Conservation (phyloP, 345 rosid genomes). For the Orychophragmus violaceus region DNA sequence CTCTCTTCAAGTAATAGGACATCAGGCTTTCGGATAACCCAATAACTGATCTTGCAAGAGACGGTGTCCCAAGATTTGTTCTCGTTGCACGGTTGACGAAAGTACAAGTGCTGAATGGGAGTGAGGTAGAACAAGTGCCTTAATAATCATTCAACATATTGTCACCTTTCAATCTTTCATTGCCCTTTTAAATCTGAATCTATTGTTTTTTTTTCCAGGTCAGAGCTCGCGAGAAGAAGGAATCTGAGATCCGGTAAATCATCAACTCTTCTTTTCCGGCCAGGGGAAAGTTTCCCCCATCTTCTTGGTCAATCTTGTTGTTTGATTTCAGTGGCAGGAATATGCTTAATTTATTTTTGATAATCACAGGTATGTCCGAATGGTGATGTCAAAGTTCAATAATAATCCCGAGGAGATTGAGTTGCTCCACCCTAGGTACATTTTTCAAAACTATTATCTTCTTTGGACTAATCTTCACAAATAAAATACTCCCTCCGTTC, state of each 20-base stretch:
- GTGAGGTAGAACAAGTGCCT: slow-evolving; percentile 62
- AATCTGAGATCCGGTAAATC: slow-evolving; percentile 85
- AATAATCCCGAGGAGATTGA: slow-evolving; percentile 47
- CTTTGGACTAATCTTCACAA: not conserved
- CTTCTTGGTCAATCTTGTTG: not conserved
- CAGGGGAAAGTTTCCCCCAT: not conserved
- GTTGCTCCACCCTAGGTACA: slow-evolving; percentile 73
- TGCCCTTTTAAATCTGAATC: slow-evolving; percentile 16
- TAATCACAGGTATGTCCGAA: slow-evolving; percentile 65
- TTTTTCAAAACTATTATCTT: not conserved
- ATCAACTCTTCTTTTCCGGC: not conserved
- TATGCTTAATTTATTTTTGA: not conserved
- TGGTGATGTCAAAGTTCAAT: slow-evolving; percentile 57
- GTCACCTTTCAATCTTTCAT: slow-evolving; percentile 6
- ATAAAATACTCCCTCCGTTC: too few species aligned
- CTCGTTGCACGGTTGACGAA: slow-evolving; percentile 71
- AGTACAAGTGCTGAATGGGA: slow-evolving; percentile 80
- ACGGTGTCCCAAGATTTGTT: slow-evolving; percentile 78
- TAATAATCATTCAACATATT: not conserved
- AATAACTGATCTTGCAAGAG: slow-evolving; percentile 60
- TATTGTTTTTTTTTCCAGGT: slow-evolving; percentile 40
- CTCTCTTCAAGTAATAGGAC: slow-evolving; percentile 42
- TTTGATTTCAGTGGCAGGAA: not conserved
- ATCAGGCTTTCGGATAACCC: slow-evolving; percentile 92
- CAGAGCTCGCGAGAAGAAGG: slow-evolving; percentile 79